These are phyloP conservation scores for Lithospermum erythrorhizon DNA, from an alignment of 257 asterid species.

Conservation along the genomic window DNA sequence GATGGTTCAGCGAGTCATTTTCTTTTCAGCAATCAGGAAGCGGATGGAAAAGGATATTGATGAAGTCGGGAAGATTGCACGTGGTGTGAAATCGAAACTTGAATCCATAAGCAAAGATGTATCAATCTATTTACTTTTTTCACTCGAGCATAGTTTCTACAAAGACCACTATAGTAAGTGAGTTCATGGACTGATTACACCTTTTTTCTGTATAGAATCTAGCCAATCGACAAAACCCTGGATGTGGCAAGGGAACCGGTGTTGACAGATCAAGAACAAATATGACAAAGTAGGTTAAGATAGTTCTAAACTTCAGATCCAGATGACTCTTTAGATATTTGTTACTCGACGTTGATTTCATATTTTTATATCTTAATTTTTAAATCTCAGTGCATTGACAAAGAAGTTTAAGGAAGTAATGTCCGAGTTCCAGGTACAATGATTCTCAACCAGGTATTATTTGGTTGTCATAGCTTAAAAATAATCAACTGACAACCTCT, in stretches of 20 bases:
- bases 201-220: constrained; percentile 36
- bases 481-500: not conserved
- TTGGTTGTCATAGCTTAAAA: not conserved
- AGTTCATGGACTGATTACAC: constrained; percentile 8
- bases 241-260: constrained; percentile 75
- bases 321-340: constrained; percentile 6
- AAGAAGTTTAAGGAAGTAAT: constrained; percentile 65
- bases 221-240: constrained; percentile 75
- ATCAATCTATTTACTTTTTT: constrained; percentile 10
- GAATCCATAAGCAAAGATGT: constrained; percentile 67
- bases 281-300: constrained; percentile 51
- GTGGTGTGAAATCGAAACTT: constrained; percentile 55
- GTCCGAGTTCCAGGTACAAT: constrained; percentile 71
- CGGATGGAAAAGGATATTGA: constrained; percentile 83
- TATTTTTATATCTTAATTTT: not conserved
- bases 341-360: not conserved
- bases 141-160: not conserved
- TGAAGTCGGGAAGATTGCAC: constrained; percentile 78
- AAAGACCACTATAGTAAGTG: not conserved
- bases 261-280: constrained; percentile 79
- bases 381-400: constrained; percentile 47
- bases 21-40: constrained; percentile 63
- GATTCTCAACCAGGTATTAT: not conserved
- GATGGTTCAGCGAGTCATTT: not conserved
- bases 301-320: not conserved